These are phyloP conservation scores for Aspergillus pseudotamarii DNA, from an alignment of 2,329 filamentous ascomycete species.

Conservation along the genomic window DNA sequence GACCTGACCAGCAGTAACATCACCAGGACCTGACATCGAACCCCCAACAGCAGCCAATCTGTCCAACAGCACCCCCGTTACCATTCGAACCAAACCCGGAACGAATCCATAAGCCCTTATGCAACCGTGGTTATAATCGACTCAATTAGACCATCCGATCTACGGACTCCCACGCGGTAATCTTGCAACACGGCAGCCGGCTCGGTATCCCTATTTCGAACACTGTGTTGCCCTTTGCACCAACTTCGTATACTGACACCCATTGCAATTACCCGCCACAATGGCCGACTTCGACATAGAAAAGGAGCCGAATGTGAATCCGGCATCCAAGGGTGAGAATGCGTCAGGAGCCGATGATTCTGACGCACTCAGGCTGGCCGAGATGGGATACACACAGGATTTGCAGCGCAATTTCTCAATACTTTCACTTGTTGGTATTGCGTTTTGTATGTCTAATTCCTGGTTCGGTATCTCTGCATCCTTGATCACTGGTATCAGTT, in stretches of 20 bases:
- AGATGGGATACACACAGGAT: constrained; percentile 54
- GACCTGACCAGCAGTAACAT: constrained; percentile 15
- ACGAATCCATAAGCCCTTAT: constrained; percentile 15
- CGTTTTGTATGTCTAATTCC: constrained; percentile 55
- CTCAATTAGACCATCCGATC: constrained; percentile 7
- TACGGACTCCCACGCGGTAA: constrained; percentile 13
- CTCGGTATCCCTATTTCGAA: constrained; percentile 4
- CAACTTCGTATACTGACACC: constrained; percentile 8
- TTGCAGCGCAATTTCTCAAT: constrained; percentile 50
- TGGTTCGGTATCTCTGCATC: constrained; percentile 56
- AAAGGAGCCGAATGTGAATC: constrained; percentile 23
- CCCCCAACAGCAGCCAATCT: constrained; percentile 14
- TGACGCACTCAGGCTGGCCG: constrained; percentile 49
- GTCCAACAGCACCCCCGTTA: constrained; percentile 12
- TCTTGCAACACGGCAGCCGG: constrained; percentile 12
- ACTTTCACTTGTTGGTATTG: constrained; percentile 53
- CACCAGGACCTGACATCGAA: constrained; percentile 1
- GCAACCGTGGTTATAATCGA: constrained; percentile 14
- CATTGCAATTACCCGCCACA: constrained; percentile 9
- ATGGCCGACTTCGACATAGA: constrained; percentile 24
- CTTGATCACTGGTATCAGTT: constrained; percentile 54
- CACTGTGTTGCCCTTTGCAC: constrained; percentile 16
- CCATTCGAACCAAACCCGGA: constrained; percentile 6
- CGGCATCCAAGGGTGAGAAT: constrained; percentile 13
- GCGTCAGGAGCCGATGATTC: constrained; percentile 25